Percentiles rank a stretch among this genome's conserved stretches.
phyloP scores from a whole-genome alignment of 202 grass and related monocot genomes.

The Panicum hallii region DNA sequence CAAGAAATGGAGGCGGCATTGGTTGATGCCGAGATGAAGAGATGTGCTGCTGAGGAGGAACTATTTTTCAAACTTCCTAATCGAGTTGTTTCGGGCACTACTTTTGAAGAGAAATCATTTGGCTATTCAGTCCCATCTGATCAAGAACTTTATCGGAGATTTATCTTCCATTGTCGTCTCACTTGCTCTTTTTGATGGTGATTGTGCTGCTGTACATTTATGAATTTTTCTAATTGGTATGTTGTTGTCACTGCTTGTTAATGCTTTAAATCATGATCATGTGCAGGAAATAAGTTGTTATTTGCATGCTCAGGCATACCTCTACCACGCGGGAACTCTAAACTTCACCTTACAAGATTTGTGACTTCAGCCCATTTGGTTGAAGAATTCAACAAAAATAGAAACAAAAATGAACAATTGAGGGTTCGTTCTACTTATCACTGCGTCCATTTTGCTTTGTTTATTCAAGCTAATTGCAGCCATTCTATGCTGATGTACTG shows the following conservation, averaged over 20 bases:
- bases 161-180: conserved; percentile 16
- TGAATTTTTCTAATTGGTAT: background rate
- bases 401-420: conserved; percentile 37
- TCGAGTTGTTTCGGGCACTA: background rate
- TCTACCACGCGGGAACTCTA: background rate
- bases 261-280: conserved; percentile 13
- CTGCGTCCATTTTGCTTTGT: background rate
- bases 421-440: conserved; percentile 15
- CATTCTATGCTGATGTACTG: background rate
- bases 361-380: conserved; percentile 29
- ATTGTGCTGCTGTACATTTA: background rate
- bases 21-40: background rate
- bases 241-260: background rate
- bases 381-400: background rate
- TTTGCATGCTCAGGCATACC: conserved; percentile 41
- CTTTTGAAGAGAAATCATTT: conserved; percentile 34
- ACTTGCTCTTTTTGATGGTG: conserved; percentile 39
- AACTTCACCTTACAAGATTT: conserved; percentile 20
- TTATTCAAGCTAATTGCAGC: conserved; percentile 3
- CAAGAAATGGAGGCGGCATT: background rate
- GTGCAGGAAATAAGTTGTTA: conserved; percentile 38
- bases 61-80: background rate
- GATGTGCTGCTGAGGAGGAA: background rate
- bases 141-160: background rate
- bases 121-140: background rate